Conservation (phyloP, 2,329 filamentous ascomycete species). For the Coniochaeta pulveracea region DNA sequence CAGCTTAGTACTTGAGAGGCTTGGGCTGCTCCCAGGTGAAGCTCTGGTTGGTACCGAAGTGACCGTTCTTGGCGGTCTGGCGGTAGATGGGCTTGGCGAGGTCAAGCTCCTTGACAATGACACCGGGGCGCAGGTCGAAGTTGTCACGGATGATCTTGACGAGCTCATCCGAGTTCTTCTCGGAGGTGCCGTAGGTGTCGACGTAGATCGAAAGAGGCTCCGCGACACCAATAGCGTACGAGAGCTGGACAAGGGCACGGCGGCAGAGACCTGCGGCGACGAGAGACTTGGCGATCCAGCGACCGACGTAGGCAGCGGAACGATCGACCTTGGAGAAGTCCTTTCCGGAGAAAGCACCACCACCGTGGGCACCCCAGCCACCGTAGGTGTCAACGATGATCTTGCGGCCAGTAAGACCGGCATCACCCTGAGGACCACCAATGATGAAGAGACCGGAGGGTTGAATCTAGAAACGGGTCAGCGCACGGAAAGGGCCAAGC, state of each 20-base stretch:
- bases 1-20: slow-evolving; percentile 73
- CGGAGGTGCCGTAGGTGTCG: slow-evolving; percentile 91
- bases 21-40: slow-evolving; percentile 99
- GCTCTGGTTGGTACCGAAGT: slow-evolving; percentile 93
- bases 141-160: slow-evolving; percentile 90
- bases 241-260: slow-evolving; percentile 92
- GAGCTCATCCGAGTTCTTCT: slow-evolving; percentile 81
- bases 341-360: slow-evolving; percentile 99
- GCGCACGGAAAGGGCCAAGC: too few relatives aligned
- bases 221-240: slow-evolving; percentile 97
- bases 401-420: slow-evolving; percentile 96
- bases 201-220: slow-evolving; percentile 98
- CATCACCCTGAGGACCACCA: slow-evolving; percentile 96
- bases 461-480: slow-evolving; percentile 55
- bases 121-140: slow-evolving; percentile 96
- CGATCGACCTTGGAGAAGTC: slow-evolving; percentile 99
- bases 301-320: slow-evolving; percentile 91
- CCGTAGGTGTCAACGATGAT: slow-evolving; percentile 99
- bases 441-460: slow-evolving; percentile 98
- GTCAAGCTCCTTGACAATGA: slow-evolving; percentile 96
- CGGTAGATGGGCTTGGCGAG: slow-evolving; percentile 94
- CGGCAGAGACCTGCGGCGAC: slow-evolving; percentile 81
- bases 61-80: slow-evolving; percentile 98
- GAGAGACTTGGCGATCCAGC: slow-evolving; percentile 99
- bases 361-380: slow-evolving; percentile 98